Base-by-base conservation (phyloP, 306 rosid genomes). In the Gillenia trifoliata region DNA sequence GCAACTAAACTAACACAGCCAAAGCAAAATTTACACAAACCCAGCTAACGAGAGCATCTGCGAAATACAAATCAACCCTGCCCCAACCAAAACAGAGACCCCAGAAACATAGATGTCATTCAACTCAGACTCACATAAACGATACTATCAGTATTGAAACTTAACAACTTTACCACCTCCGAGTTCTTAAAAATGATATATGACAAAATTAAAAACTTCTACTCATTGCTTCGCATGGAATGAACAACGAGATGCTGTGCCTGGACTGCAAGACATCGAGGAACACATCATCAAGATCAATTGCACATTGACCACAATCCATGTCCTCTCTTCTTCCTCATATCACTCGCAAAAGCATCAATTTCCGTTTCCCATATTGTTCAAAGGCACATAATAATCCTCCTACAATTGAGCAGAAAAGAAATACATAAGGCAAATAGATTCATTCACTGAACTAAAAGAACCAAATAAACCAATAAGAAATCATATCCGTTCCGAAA, bases 221-320 rank as follows among this genome's bases (percentile, higher is more conserved):
- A 82, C 33, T 74, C 83, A 17, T 74, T 77, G 65, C 81, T 80
- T 62, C 11, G 84, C 78, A 84, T 68, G 65, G 88, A 77, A 73
- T 72, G 83, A 78, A 76, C 73, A 65, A 83, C 77, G 81, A 81
- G 20, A 81, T 81, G 85, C 78, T 76, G 82, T 34, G 83, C 90
- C 81, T 75, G 83, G 71, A 77, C 30, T 57, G 76, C 77, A 69
- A 68, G 19, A 76, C n/a, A 54, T 29, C 2, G 50, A 19, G 57
- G 65, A 65, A 83, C 64, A 28, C 67, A 59, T 28, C 66, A 74
- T 81, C 26, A 73, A 25, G 67, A 61, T 43, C 75, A 38, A 71
- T 23, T 57, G 36, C 45, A 41, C 65, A 71, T 17, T 71, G 50
- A 71, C 52, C 52, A 34, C 41, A 31, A 55, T 17, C 66, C 54